Conservation (phyloP, 805 yeast species). For the Candida montana region DNA sequence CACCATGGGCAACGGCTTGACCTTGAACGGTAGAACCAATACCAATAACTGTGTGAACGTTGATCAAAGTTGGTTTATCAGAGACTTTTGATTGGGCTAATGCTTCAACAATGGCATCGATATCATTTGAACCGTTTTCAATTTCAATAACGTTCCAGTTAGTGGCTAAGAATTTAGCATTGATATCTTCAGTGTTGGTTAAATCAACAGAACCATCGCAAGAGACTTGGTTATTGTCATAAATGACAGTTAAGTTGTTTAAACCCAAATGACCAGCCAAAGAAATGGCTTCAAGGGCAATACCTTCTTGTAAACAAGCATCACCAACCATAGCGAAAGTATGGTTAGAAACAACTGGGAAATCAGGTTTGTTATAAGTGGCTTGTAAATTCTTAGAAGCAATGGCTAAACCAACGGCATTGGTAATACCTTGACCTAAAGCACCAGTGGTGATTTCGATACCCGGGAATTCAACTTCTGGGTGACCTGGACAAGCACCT, state of each 20-base stretch:
- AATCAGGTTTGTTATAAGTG: constrained; percentile 85
- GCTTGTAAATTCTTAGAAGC: constrained; percentile 93
- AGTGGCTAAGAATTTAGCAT: constrained; percentile 78
- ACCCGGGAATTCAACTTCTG: constrained; percentile 88
- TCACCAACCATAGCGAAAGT: constrained; percentile 87
- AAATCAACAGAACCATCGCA: constrained; percentile 89
- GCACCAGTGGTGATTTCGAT: constrained; percentile 98
- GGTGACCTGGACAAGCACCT: constrained; percentile 95
- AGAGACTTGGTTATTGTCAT: constrained; percentile 95
- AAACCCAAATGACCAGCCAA: constrained; percentile 94
- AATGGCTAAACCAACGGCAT: constrained; percentile 94
- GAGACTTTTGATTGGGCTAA: constrained; percentile 75
- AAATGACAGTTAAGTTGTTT: constrained; percentile 88
- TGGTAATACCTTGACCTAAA: constrained; percentile 94
- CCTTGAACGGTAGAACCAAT: constrained; percentile 84
- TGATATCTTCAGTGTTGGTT: constrained; percentile 92
- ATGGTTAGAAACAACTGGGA: constrained; percentile 64
- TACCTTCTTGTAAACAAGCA: constrained; percentile 98
- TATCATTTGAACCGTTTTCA: constrained; percentile 74
- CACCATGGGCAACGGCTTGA: constrained; percentile 90
- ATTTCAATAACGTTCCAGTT: constrained; percentile 89
- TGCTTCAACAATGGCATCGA: constrained; percentile 65
- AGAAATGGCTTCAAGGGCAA: constrained; percentile 88
- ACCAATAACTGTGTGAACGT: constrained; percentile 88
- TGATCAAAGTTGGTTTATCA: constrained; percentile 86